Evolutionary conservation across 257 asterid species (phyloP).

Genomic region (Gentiana macrophylla): DNA sequence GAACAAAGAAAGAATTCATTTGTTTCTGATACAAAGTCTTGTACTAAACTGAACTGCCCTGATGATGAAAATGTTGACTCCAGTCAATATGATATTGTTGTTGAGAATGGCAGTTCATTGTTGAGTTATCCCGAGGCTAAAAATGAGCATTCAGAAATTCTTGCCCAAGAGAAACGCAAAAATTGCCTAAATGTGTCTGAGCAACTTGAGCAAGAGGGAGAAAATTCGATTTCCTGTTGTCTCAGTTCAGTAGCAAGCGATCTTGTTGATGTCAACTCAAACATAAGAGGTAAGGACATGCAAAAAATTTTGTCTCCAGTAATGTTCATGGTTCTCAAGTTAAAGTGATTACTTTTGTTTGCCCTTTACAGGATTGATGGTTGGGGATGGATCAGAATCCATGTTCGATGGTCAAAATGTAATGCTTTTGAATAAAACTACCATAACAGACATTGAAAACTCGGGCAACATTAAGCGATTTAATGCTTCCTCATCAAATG

Average conservation of each 20-base stretch:
- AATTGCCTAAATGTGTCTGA: conserved; percentile 3
- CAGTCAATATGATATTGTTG: conserved; percentile 1
- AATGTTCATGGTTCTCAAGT: conserved; percentile 3
- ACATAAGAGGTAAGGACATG: conserved; percentile 2
- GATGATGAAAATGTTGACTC: conserved; percentile 7
- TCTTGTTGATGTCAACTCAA: conserved; percentile 2
- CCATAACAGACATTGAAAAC: neutral
- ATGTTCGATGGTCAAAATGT: conserved; percentile 5
- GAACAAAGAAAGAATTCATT: conserved; percentile 9
- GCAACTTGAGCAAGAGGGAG: conserved; percentile 10
- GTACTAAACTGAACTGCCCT: neutral
- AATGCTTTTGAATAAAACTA: conserved; percentile 6
- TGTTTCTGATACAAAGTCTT: conserved; percentile 7
- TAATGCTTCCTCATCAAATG: conserved; percentile 7
- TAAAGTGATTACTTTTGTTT: conserved; percentile 1
- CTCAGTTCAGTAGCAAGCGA: conserved; percentile 1
- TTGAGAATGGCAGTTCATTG: conserved; percentile 2
- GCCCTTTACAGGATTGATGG: neutral
- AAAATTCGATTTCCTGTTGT: conserved; percentile 2
- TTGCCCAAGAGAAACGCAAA: conserved; percentile 1
- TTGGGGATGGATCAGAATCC: conserved; percentile 2
- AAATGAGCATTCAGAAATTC: conserved; percentile 4
- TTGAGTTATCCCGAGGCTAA: conserved; percentile 4
- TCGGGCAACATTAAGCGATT: neutral
- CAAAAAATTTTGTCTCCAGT: conserved; percentile 4